Evolutionary conservation across 345 rosid genomes (phyloP).

Genomic region (Schrenkiella parvula): DNA sequence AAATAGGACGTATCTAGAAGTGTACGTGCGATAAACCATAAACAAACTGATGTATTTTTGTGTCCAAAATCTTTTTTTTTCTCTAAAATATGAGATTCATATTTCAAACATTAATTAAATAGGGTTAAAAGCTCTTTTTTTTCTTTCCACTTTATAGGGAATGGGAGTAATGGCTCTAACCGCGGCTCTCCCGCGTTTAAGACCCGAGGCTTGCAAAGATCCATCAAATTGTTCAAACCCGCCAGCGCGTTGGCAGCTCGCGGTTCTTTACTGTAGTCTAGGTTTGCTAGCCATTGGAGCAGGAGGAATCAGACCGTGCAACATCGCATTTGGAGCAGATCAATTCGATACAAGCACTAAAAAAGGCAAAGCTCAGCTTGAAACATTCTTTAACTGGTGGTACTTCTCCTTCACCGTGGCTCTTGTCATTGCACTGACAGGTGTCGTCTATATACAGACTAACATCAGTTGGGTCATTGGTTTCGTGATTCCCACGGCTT

Average conservation of each 20-base stretch:
- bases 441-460: slow-evolving; percentile 61
- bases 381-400: slow-evolving; percentile 84
- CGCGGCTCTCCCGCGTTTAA: slow-evolving; percentile 39
- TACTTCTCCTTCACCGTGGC: slow-evolving; percentile 67
- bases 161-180: slow-evolving; percentile 57
- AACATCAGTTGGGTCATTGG: slow-evolving; percentile 68
- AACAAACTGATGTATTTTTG: neutral
- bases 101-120: too few species aligned
- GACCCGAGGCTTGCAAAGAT: slow-evolving; percentile 43
- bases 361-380: slow-evolving; percentile 49
- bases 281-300: slow-evolving; percentile 59
- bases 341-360: slow-evolving; percentile 54
- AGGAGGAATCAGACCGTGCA: slow-evolving; percentile 69
- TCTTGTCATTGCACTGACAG: slow-evolving; percentile 51
- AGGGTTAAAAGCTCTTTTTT: too few species aligned
- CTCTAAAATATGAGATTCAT: neutral
- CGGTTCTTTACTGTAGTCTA: slow-evolving; percentile 42
- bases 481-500: slow-evolving; percentile 55
- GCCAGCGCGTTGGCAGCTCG: slow-evolving; percentile 49
- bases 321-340: slow-evolving; percentile 82
- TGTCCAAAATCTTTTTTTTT: neutral
- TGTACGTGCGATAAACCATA: neutral
- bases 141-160: slow-evolving; percentile 38
- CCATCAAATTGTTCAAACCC: slow-evolving; percentile 27
- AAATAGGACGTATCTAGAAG: neutral